Base-by-base conservation (phyloP, 1,284 basidiomycete genomes). In the Cutaneotrichosporon daszewskae region DNA sequence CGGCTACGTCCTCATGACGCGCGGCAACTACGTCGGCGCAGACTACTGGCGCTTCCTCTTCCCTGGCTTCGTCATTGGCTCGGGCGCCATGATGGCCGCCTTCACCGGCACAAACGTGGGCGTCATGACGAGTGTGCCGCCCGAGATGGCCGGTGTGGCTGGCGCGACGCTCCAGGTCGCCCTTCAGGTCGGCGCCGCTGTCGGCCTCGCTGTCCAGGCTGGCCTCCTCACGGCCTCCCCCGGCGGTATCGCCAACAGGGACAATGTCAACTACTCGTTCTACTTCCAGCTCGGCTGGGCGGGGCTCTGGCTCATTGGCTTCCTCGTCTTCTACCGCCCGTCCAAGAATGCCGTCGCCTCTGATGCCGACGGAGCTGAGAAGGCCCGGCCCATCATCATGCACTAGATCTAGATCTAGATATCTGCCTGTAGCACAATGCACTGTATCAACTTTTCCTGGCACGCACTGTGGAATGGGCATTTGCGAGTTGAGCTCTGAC, bases 261-360 rank as follows among this genome's bases (percentile, higher is more conserved):
- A 31, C 27, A 67, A 68, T 34, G 51, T 63, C 36, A 46, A 60
- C 28, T 56, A 55, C 7, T 52, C 49, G 0, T 66, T 58, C 37
- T 62, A 59, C 33, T 69, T 71, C 49, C 50, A 60, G 38, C 43
- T 66, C 3, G 68, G 66, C 6, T 69, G 68, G 68, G 29, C 43
- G n/a, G 40, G 53, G 9, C 32, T 68, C 10, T 62, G 58, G 48
- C 39, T 63, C 25, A 43, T 65, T 26, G 45, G 41, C 12, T 65
- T 69, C 40, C 25, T 59, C 13, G 49, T 49, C 22, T 55, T 64
- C 31, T 66, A 57, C 52, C 45, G 62, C 37, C 47, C 49, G 5
- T 29, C 38, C 16, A 62, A 64, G 49, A n/a, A n/a, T 9, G 7
- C 28, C 14, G 8, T n/a, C n/a, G n/a, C n/a, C n/a, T n/a, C n/a